These are phyloP conservation scores for Apiospora saccharicola DNA, from an alignment of 2,329 filamentous ascomycete species.

Conservation along the genomic window DNA sequence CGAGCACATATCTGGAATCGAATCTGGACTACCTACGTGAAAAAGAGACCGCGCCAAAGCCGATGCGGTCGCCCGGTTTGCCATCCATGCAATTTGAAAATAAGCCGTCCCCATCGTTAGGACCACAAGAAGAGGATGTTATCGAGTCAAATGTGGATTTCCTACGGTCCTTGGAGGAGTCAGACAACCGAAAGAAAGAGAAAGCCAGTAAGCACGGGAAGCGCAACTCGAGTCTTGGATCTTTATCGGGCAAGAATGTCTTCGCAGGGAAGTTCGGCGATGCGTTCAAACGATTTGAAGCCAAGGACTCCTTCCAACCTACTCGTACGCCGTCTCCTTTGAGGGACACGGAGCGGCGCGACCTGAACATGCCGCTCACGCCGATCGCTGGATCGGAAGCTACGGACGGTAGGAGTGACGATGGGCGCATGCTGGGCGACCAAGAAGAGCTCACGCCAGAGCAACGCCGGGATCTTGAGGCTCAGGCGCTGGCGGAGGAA, in stretches of 20 bases:
- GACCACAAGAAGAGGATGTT: conserved; percentile 64
- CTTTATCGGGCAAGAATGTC: conserved; percentile 78
- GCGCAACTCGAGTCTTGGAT: conserved; percentile 72
- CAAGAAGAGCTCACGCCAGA: conserved; percentile 82
- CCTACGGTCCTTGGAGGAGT: conserved; percentile 76
- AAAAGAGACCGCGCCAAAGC: conserved; percentile 65
- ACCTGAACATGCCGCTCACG: conserved; percentile 54
- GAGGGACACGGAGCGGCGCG: conserved; percentile 56
- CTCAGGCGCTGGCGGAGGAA: conserved; percentile 81
- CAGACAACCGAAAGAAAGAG: conserved; percentile 63
- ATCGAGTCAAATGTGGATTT: conserved; percentile 86
- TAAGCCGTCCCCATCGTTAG: conserved; percentile 51
- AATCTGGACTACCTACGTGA: conserved; percentile 85
- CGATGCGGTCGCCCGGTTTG: conserved; percentile 46
- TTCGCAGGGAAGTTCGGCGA: conserved; percentile 91
- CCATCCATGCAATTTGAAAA: conserved; percentile 44
- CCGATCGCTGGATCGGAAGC: conserved; percentile 81
- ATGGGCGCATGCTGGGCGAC: conserved; percentile 69
- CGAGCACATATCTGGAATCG: conserved; percentile 83
- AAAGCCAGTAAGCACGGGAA: conserved; percentile 68
- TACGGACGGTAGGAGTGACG: conserved; percentile 72
- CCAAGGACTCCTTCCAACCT: conserved; percentile 46
- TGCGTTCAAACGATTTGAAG: conserved; percentile 91
- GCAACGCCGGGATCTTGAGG: conserved; percentile 88
- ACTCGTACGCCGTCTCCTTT: conserved; percentile 57